These are phyloP conservation scores for Marvania coccoides DNA, from an alignment of 139 green algal species.

Conservation along the genomic window DNA sequence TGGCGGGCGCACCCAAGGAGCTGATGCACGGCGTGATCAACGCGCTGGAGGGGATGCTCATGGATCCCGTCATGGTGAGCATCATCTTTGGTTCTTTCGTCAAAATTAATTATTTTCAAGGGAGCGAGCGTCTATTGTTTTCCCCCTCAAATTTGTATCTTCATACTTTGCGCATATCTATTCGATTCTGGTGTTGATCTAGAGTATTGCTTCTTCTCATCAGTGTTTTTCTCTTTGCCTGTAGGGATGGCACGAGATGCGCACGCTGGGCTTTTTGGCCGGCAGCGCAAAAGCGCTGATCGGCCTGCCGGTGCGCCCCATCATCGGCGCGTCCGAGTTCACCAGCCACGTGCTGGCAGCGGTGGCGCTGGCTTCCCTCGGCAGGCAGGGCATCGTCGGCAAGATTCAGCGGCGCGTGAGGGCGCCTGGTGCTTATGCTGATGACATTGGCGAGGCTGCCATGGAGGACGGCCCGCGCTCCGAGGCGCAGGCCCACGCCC, in stretches of 20 bases:
- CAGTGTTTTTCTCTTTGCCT: not conserved
- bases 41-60: conserved; percentile 39
- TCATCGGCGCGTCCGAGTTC: conserved; percentile 50
- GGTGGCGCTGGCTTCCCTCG: conserved; percentile 61
- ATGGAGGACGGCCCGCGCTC: conserved; percentile 11
- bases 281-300: conserved; percentile 55
- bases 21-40: conserved; percentile 40
- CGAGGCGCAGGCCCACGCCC: conserved; percentile 8
- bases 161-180: too few relatives aligned
- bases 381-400: conserved; percentile 69
- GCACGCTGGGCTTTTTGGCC: conserved; percentile 32
- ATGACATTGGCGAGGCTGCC: conserved; percentile 20
- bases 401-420: conserved; percentile 60
- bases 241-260: conserved; percentile 36
- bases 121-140: not conserved
- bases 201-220: too few relatives aligned
- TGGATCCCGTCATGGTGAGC: conserved; percentile 53
- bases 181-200: too few relatives aligned
- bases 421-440: conserved; percentile 47
- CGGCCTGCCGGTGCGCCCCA: conserved; percentile 49
- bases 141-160: too few relatives aligned
- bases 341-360: conserved; percentile 48
- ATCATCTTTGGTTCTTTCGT: too few relatives aligned
- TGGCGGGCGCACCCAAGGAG: conserved; percentile 39
- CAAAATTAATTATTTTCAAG: not conserved